Evolutionary conservation across 768 basidiomycete genomes (phyloP).

Genomic region (Lactarius deliciosus): DNA sequence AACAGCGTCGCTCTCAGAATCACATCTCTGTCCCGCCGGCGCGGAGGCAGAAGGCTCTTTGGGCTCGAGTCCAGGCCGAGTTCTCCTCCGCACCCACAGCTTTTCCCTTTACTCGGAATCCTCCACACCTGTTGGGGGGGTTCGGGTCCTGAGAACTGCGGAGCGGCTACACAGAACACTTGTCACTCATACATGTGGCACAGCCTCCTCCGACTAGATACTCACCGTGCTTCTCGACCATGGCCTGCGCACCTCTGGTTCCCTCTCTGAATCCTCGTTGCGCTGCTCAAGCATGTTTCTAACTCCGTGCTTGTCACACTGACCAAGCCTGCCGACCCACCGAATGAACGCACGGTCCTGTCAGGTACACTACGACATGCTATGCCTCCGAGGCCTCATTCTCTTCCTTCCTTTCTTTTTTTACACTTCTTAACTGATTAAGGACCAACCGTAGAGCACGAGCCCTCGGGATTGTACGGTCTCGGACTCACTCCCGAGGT

Average conservation of each 20-base stretch:
- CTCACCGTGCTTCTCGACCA: neutral
- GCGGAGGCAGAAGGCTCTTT: neutral
- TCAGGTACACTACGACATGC: neutral
- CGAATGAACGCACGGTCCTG: neutral
- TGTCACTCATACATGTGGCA: neutral
- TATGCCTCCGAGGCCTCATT: neutral
- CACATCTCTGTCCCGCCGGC: neutral
- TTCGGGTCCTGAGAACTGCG: neutral
- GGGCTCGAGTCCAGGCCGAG: neutral
- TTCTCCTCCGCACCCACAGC: neutral
- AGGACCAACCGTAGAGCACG: neutral
- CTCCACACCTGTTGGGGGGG: neutral
- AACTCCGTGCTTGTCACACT: neutral
- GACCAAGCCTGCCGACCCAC: neutral
- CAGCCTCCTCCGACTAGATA: neutral
- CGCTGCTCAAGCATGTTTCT: neutral
- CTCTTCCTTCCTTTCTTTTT: neutral
- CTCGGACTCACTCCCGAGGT: neutral
- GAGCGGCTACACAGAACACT: neutral
- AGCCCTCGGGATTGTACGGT: neutral
- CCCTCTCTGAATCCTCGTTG: neutral
- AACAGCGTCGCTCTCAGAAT: neutral
- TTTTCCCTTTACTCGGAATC: neutral
- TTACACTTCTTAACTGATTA: neutral
- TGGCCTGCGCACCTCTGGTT: neutral